Evolutionary conservation across 768 basidiomycete genomes (phyloP).

Genomic region (Chlorophyllum brunneum): DNA sequence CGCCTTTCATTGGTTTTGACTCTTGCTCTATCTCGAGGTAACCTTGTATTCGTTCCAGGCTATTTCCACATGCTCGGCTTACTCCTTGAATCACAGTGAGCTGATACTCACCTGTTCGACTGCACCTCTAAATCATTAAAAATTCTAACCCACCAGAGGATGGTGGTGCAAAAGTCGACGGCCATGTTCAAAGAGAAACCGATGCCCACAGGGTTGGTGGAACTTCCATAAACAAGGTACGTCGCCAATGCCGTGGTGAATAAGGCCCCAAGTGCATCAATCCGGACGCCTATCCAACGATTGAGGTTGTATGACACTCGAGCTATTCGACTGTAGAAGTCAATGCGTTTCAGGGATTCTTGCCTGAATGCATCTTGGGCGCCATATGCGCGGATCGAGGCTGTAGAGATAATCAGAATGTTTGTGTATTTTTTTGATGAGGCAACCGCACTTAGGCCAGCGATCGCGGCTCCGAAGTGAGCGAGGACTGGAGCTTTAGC

Average conservation of each 20-base stretch:
- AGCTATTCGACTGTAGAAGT: conserved; percentile 45
- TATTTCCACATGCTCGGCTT: not conserved
- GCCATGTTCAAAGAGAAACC: conserved; percentile 61
- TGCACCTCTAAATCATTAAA: conserved; percentile 46
- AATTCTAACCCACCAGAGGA: conserved; percentile 45
- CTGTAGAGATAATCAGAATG: conserved; percentile 19
- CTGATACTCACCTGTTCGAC: conserved; percentile 34
- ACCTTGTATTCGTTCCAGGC: conserved; percentile 17
- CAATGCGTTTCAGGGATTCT: conserved; percentile 48
- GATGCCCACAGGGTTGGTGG: conserved; percentile 33
- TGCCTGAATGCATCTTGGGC: conserved; percentile 48
- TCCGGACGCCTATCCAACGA: conserved; percentile 45
- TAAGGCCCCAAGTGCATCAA: conserved; percentile 53
- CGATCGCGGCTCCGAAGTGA: conserved; percentile 45
- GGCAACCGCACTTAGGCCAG: conserved; percentile 42
- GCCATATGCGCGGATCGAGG: conserved; percentile 63
- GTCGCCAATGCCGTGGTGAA: conserved; percentile 53
- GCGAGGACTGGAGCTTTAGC: conserved; percentile 36
- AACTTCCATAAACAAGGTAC: conserved; percentile 45
- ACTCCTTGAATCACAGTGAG: not conserved
- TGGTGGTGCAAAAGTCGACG: conserved; percentile 52
- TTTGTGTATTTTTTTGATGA: not conserved
- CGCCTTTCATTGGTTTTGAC: conserved; percentile 7
- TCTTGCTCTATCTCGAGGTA: conserved; percentile 18
- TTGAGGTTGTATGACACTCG: conserved; percentile 51